A percentile compares a stretch with the other conserved stretches of the same genome.
Conservation (phyloP, 805 yeast species). For the Wickerhamomyces bisporus region DNA sequence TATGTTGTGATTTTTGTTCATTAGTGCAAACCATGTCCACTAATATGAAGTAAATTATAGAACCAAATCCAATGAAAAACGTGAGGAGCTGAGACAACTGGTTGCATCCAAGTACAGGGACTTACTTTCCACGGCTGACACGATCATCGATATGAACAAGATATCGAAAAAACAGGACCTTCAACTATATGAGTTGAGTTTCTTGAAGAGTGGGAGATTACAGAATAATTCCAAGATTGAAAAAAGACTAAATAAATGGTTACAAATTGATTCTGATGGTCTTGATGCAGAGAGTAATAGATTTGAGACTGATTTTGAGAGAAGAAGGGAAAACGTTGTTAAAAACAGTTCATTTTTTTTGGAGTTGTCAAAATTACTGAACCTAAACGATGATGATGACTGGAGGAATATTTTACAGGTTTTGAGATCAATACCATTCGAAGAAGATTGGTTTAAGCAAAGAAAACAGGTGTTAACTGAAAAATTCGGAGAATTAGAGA, state of each 20-base stretch:
- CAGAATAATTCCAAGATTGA: slow-evolving; percentile 14
- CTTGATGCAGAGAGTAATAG: not conserved
- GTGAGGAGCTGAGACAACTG: slow-evolving; percentile 17
- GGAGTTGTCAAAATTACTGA: slow-evolving; percentile 12
- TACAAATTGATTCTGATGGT: too few relatives aligned
- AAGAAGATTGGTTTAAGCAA: slow-evolving; percentile 9
- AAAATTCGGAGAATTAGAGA: slow-evolving; percentile 10
- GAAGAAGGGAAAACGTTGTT: slow-evolving; percentile 1
- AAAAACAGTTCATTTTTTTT: slow-evolving; percentile 10
- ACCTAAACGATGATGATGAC: slow-evolving; percentile 6
- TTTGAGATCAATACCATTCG: slow-evolving; percentile 5
- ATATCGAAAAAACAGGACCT: slow-evolving; percentile 16
- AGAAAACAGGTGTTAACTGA: slow-evolving; percentile 6
- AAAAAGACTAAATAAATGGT: slow-evolving; percentile 6
- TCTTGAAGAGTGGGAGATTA: slow-evolving; percentile 12
- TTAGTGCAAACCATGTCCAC: too few relatives aligned
- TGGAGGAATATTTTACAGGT: slow-evolving; percentile 2
- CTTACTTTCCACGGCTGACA: slow-evolving; percentile 21
- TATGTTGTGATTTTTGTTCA: too few relatives aligned
- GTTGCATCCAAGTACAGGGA: slow-evolving; percentile 24
- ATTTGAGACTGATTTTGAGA: not conserved
- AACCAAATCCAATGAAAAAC: slow-evolving; percentile 13
- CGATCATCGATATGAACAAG: slow-evolving; percentile 19
- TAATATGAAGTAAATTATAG: too few relatives aligned
- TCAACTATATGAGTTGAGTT: slow-evolving; percentile 17